Evolutionary conservation across 225 moss, liverwort and hornwort species (phyloP), one percentile per base, ranked within the genome.

Genomic region (Climacium dendroides): DNA sequence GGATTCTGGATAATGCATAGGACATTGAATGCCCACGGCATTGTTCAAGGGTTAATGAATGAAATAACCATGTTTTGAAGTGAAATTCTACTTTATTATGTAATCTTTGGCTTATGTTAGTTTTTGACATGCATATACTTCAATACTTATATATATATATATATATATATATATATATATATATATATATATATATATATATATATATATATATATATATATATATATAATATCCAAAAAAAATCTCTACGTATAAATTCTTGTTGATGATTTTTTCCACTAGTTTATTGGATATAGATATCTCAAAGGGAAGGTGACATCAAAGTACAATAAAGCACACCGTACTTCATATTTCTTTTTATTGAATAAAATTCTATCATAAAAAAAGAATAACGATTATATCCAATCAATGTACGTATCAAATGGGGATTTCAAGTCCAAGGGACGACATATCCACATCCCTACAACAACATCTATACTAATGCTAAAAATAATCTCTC

Each of bases 11-110:
- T 41, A 4, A 8, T 41, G 5, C 5, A 43, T 15, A 0, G 2
- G 1, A 70, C 9, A 15, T 3, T 26, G 15, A 70, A 26, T 1
- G 2, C 15, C 5, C 0, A 1, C 3, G 0, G 0, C 0, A 3
- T 0, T 6, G 3, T 23, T 24, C 2, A 69, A 39, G 0, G 4
- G 1, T 14, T 69, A 13, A 41, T 26, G 15, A 41, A 70, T 73
- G 12, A 34, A 50, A 12, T 19, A 32, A 19, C 1, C 12, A 19
- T 50, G 4, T 20, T 4, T 19, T 13, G 1, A 22, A 52, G 0
- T 52, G 0, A 1, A 34, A 20, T 34, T 20, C 3, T 13, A 20
- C 5, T 34, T 50, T 50, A 1, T 19, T 2, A 20, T 0, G 0
- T 10, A 11, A 30, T 30, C 10, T 30, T 30, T 19, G 48, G 12